Base-by-base conservation (phyloP, 495 filamentous ascomycete species). In the Penicillium fimorum region DNA sequence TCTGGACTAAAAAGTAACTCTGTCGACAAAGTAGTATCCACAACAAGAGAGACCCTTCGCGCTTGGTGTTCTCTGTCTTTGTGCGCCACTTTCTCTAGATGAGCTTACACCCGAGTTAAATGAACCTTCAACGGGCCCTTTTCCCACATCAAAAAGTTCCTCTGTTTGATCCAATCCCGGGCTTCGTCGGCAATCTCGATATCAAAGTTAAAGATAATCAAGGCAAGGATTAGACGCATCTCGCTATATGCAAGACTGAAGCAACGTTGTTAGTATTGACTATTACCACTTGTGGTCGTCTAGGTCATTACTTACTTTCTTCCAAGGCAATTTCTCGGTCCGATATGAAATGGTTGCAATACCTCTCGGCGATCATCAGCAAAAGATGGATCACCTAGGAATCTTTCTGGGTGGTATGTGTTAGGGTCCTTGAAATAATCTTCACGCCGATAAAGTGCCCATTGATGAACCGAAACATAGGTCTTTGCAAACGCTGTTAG, bases 281-380 rank as follows among this genome's bases (percentile, higher is more conserved):
- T 11, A 4, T 32, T 41, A 32, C 9, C 17, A 38, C 5, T 11
- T 37, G 13, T 13, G 7, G 5, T 6, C 0, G 15, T 7, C 33
- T 37, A 22, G 11, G 25, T 25, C 5, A 38, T 13, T 12, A 75
- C 81, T 66, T 64, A 84, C 81, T 79, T 80, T 59, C 72, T 69
- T 27, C 84, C 85, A 33, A 87, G 70, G 53, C 85, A 88, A 59
- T 85, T 82, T 18, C 86, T 65, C 1, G 79, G 75, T 0, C 86
- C 85, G 27, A 79, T 25, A 27, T 75, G 73, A 52, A 88, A 89
- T 1, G 84, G 82, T 56, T 82, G 76, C 22, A 79, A 61, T 8
- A 73, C 74, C 12, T 71, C 69, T n/a, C 66, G 60, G 10, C 70
- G 62, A 53, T 84, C 82, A 24, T 72, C 67, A n/a, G 54, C 60